These are phyloP conservation scores for Rostrohypoxylon terebratum DNA, from an alignment of 495 filamentous ascomycete species.

Conservation along the genomic window DNA sequence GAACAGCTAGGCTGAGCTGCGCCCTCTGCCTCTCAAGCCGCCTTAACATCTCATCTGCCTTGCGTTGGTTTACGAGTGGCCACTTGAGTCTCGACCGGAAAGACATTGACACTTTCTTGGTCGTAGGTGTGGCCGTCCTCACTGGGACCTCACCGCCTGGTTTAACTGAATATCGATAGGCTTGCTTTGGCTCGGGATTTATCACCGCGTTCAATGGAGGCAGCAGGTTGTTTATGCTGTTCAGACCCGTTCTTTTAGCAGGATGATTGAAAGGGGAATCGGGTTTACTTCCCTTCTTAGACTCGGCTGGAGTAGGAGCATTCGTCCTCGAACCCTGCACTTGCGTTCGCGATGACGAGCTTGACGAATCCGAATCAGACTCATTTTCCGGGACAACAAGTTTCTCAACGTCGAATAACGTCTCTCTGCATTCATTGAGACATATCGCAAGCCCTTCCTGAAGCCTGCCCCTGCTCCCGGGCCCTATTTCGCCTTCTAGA, in stretches of 20 bases:
- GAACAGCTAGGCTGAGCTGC: conserved; percentile 18
- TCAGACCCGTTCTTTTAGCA: not conserved
- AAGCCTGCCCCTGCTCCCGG: not conserved
- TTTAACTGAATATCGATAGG: not conserved
- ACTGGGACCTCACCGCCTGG: not conserved
- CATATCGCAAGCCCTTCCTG: conserved; percentile 1
- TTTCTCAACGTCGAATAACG: conserved; percentile 17
- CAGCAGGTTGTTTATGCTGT: not conserved
- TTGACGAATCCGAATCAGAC: not conserved
- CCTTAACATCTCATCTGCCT: conserved; percentile 31
- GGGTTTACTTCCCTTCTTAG: not conserved
- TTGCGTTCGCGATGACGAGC: not conserved
- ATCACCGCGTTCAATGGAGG: not conserved
- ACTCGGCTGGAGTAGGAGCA: too few species aligned
- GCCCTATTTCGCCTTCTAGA: not conserved
- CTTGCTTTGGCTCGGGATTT: not conserved
- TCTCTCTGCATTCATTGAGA: conserved; percentile 7
- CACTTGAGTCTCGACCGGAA: conserved; percentile 22
- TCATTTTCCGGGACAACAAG: conserved; percentile 13
- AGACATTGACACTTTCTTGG: conserved; percentile 5
- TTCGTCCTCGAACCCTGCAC: too few species aligned
- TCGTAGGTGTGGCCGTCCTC: not conserved
- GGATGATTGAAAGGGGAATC: not conserved
- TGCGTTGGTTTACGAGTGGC: conserved; percentile 22
- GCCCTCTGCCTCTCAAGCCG: conserved; percentile 23